These are phyloP conservation scores for Cenchrus purpureus DNA, from an alignment of 176 grass and related monocot genomes.

Conservation along the genomic window DNA sequence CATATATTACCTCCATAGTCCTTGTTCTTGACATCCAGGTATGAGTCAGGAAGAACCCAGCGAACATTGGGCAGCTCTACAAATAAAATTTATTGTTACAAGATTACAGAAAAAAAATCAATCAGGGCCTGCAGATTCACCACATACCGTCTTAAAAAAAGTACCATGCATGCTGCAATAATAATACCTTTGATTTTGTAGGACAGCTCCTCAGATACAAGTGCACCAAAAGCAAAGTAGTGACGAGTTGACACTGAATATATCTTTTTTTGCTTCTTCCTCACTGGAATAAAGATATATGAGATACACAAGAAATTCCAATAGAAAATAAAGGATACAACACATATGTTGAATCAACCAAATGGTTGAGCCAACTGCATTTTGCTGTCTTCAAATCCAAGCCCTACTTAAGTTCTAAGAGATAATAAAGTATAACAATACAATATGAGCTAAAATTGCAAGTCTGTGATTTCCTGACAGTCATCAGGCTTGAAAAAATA, in stretches of 20 bases:
- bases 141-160: background rate
- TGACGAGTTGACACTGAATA: constrained; percentile 92
- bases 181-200: constrained; percentile 76
- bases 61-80: constrained; percentile 77
- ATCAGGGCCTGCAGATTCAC: background rate
- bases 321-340: background rate
- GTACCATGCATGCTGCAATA: background rate
- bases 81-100: constrained; percentile 21
- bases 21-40: constrained; percentile 83
- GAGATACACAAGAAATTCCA: background rate
- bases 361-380: background rate
- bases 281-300: constrained; percentile 55
- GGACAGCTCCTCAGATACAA: constrained; percentile 82
- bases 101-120: background rate
- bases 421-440: background rate
- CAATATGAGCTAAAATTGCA: too few relatives aligned
- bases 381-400: too few relatives aligned
- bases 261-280: constrained; percentile 82
- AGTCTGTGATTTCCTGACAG: too few relatives aligned
- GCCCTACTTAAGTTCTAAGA: too few relatives aligned
- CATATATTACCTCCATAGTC: constrained; percentile 78
- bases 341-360: background rate
- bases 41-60: constrained; percentile 97
- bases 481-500: too few relatives aligned
- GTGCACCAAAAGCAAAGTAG: constrained; percentile 91